Conservation (phyloP, 257 asterid species). For the Verbascum thapsus region DNA sequence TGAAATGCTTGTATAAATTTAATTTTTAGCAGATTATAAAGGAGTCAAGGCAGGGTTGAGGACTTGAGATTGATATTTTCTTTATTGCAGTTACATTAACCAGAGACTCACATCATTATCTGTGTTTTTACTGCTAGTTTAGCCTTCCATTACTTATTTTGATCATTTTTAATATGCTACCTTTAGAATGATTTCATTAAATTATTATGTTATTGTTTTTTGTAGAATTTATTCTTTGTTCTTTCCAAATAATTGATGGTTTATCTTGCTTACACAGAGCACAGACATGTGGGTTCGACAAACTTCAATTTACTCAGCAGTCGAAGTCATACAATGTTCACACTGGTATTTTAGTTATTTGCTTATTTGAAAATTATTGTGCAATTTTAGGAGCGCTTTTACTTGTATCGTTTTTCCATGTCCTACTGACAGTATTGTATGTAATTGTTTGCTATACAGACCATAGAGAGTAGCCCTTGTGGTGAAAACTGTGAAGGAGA, state of each 20-base stretch:
- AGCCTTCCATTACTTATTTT: slow-evolving; percentile 7
- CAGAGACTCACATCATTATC: slow-evolving; percentile 11
- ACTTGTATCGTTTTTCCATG: slow-evolving; percentile 20
- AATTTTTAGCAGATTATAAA: slow-evolving; percentile 21
- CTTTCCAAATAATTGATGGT: slow-evolving; percentile 30
- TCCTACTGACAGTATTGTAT: slow-evolving; percentile 28
- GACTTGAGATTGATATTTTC: slow-evolving; percentile 5
- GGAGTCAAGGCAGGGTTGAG: slow-evolving; percentile 27
- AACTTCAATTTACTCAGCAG: slow-evolving; percentile 97
- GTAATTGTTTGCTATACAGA: slow-evolving; percentile 56
- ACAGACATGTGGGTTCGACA: slow-evolving; percentile 99
- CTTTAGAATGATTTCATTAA: slow-evolving; percentile 5
- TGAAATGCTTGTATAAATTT: slow-evolving; percentile 17
- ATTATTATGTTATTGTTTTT: slow-evolving; percentile 9
- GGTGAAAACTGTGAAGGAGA: slow-evolving; percentile 86
- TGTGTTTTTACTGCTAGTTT: slow-evolving; percentile 15
- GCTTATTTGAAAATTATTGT: slow-evolving; percentile 17
- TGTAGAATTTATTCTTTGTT: slow-evolving; percentile 2
- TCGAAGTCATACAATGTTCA: slow-evolving; percentile 99
- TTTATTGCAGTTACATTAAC: slow-evolving; percentile 15
- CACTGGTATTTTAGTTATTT: slow-evolving; percentile 62
- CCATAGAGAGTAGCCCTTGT: slow-evolving; percentile 95
- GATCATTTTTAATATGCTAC: slow-evolving; percentile 15
- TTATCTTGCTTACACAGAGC: slow-evolving; percentile 64
- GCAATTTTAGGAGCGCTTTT: slow-evolving; percentile 22